Conservation (phyloP, 345 rosid species). For the Eucalyptus marginata region DNA sequence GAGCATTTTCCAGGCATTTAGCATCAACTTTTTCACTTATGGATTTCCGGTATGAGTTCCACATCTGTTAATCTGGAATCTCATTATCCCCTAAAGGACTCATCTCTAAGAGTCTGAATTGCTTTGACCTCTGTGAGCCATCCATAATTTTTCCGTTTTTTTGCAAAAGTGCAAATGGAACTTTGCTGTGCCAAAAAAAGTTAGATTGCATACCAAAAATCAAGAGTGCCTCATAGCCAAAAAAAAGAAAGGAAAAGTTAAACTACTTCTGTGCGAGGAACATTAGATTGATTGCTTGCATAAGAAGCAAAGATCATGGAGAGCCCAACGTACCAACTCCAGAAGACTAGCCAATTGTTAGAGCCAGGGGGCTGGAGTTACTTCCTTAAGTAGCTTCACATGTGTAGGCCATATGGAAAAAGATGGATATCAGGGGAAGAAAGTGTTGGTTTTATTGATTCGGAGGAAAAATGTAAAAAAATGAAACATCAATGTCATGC, state of each 20-base stretch:
- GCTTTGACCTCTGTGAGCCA: neutral
- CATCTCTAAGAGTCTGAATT: neutral
- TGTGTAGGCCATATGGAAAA: neutral
- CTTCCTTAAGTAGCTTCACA: neutral
- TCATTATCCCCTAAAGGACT: neutral
- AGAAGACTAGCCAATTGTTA: neutral
- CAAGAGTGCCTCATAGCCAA: neutral
- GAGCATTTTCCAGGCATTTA: slow-evolving; percentile 25
- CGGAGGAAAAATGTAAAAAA: neutral
- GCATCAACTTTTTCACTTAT: slow-evolving; percentile 36
- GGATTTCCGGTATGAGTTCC: slow-evolving; percentile 30
- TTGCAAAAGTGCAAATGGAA: neutral
- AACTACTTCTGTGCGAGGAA: neutral
- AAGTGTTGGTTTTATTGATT: neutral
- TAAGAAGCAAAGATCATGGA: neutral
- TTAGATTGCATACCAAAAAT: neutral
- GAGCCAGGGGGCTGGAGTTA: neutral
- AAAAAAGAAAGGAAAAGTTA: neutral
- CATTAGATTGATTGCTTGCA: neutral
- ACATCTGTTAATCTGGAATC: neutral
- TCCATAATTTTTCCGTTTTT: neutral
- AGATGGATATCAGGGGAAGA: neutral
- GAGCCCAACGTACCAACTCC: neutral
- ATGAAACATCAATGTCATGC: neutral
- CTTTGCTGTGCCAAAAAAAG: neutral